Conservation (phyloP, 2,329 filamentous ascomycete species). For the Ophiocordyceps robertsii region DNA sequence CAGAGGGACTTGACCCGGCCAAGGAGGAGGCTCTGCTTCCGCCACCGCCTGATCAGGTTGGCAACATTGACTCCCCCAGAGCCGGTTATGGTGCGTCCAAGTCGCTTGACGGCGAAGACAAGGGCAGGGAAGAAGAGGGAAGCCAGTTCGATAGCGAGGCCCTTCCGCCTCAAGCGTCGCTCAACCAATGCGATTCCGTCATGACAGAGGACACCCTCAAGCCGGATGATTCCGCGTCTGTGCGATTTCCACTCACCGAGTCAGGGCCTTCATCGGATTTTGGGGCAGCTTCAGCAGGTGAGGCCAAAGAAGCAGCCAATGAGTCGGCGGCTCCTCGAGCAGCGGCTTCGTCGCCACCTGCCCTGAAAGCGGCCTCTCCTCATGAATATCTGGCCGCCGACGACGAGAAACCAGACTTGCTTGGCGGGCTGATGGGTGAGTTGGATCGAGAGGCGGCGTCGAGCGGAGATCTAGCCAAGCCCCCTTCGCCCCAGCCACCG, state of each 20-base stretch:
- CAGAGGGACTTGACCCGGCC: neutral
- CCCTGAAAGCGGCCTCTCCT: constrained; percentile 9
- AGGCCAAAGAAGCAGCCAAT: constrained; percentile 5
- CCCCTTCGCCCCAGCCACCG: neutral
- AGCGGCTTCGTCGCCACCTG: constrained; percentile 5
- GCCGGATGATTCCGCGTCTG: constrained; percentile 24
- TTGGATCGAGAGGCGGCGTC: constrained; percentile 24
- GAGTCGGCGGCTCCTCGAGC: neutral
- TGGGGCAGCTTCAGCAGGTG: constrained; percentile 11
- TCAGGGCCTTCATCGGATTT: constrained; percentile 14
- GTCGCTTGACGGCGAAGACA: constrained; percentile 11
- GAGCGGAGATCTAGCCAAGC: neutral
- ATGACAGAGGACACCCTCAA: constrained; percentile 24
- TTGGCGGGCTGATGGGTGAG: constrained; percentile 31
- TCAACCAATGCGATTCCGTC: constrained; percentile 16
- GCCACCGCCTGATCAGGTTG: constrained; percentile 24
- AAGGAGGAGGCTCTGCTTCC: constrained; percentile 14
- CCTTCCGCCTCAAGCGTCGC: constrained; percentile 7
- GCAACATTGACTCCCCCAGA: constrained; percentile 23
- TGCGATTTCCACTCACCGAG: constrained; percentile 14
- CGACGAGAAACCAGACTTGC: constrained; percentile 26
- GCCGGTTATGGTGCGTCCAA: constrained; percentile 12
- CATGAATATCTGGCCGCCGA: constrained; percentile 8
- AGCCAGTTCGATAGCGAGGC: constrained; percentile 6
- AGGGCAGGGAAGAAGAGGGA: constrained; percentile 11